Base-by-base conservation (phyloP, 306 rosid species). In the Macrotyloma uniflorum region DNA sequence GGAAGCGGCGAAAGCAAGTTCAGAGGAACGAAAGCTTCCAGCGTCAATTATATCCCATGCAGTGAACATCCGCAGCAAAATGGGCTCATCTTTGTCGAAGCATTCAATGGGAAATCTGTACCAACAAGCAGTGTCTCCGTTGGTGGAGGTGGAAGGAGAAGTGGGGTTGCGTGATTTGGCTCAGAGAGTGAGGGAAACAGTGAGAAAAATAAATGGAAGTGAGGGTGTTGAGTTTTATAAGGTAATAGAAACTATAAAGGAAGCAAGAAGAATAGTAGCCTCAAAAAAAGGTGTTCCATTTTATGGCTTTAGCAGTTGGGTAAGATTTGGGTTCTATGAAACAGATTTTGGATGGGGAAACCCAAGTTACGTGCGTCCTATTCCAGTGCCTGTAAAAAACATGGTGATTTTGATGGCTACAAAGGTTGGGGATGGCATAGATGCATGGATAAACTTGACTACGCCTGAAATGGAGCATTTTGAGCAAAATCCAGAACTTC, bases 391-490 rank as follows among this genome's bases (percentile, higher is more conserved):
- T 16, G 10, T 73, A 5, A 23, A 73, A 55, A 73, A 73, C 59
- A 43, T 9, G 43, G 11, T 43, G 0, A 23, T 57, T 28, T 58
- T 74, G 19, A 58, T 74, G 68, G 19, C 61, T 18, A 5, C 86
- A 9, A 64, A 45, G 40, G 33, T 24, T 14, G 82, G 87, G 4
- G 80, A 74, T 57, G 89, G 87, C 36, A 76, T 85, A n/a, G 91
- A 88, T 49, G 89, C 86, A 3, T 85, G 85, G 91, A 71, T 87
- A n/a, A 85, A 79, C 62, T 68, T 87, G 79, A 73, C 24, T 40
- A 66, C 74, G 19, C 62, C 32, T 4, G 87, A 87, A 55, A 85
- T 85, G 91, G 13, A 35, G 4, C 26, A 70, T 46, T 80, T 87
- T 8, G 50, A 76, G 36, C n/a, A 65, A 24, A 46, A 75, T 28